Evolutionary conservation across 2,329 filamentous ascomycete species (phyloP).

Genomic region (Arachnomyces sp.): DNA sequence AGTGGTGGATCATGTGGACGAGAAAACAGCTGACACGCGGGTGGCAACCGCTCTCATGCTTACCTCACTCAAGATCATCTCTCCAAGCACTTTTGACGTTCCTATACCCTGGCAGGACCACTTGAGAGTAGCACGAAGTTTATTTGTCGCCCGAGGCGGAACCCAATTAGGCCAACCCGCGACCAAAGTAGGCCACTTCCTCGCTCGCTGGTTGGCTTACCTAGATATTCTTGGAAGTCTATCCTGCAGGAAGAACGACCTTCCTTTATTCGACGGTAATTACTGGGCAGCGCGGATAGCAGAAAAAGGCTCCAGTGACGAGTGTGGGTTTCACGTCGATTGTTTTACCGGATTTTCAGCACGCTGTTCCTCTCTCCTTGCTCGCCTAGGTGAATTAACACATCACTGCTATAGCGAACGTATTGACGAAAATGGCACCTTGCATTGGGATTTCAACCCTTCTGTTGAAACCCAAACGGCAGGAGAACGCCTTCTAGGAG

Average conservation of each 20-base stretch:
- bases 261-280: slow-evolving; percentile 44
- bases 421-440: slow-evolving; percentile 47
- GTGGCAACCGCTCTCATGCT: slow-evolving; percentile 80
- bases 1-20: slow-evolving; percentile 54
- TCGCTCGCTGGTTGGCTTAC: slow-evolving; percentile 77
- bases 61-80: slow-evolving; percentile 74
- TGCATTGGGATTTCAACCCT: slow-evolving; percentile 53
- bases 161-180: slow-evolving; percentile 44
- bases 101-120: slow-evolving; percentile 74
- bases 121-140: slow-evolving; percentile 64
- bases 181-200: slow-evolving; percentile 61
- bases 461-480: slow-evolving; percentile 45
- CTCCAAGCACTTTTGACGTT: slow-evolving; percentile 73
- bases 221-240: slow-evolving; percentile 71
- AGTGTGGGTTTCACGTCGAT: slow-evolving; percentile 64
- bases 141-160: slow-evolving; percentile 61
- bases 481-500: slow-evolving; percentile 53
- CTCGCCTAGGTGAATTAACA: slow-evolving; percentile 64
- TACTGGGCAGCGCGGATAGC: slow-evolving; percentile 39
- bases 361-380: slow-evolving; percentile 61
- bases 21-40: slow-evolving; percentile 63
- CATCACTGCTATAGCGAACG: slow-evolving; percentile 60
- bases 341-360: slow-evolving; percentile 75
- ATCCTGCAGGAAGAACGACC: slow-evolving; percentile 50
- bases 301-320: slow-evolving; percentile 47